A percentile compares a stretch with the other conserved stretches of the same genome.
Conservation (phyloP, 495 filamentous ascomycete genomes). For the Penicillium goetzii region DNA sequence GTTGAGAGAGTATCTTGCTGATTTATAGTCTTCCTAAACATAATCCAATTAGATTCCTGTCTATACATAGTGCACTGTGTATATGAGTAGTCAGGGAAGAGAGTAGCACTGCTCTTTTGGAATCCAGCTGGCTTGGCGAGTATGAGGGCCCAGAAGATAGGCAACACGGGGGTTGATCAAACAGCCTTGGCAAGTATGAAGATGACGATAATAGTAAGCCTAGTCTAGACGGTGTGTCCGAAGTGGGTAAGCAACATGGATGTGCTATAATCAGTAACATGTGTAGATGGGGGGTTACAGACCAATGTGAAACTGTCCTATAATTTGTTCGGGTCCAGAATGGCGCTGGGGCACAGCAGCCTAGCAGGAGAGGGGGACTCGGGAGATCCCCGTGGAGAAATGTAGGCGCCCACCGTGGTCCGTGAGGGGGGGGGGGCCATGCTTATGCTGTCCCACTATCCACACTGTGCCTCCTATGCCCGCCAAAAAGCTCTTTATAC, state of each 20-base stretch:
- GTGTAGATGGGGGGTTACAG: background rate
- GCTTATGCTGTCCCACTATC: background rate
- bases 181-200: conserved; percentile 15
- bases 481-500: background rate
- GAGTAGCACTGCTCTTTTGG: background rate
- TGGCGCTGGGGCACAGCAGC: background rate
- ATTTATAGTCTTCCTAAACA: background rate
- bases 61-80: background rate
- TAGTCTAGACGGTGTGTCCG: background rate
- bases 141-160: conserved; percentile 9
- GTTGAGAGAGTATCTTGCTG: background rate
- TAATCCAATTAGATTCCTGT: background rate
- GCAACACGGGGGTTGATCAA: conserved; percentile 2
- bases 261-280: background rate
- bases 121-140: conserved; percentile 20
- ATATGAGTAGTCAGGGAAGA: background rate
- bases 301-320: background rate
- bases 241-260: background rate
- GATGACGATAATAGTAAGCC: background rate
- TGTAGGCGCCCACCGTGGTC: background rate
- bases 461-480: background rate
- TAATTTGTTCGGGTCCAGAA: background rate
- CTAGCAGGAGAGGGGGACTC: background rate
- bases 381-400: conserved; percentile 10
- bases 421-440: background rate